Percentiles rank a stretch among this genome's conserved stretches.
Evolutionary conservation across 78 protist genomes (phyloP).

Genomic region (Guillardia theta): DNA sequence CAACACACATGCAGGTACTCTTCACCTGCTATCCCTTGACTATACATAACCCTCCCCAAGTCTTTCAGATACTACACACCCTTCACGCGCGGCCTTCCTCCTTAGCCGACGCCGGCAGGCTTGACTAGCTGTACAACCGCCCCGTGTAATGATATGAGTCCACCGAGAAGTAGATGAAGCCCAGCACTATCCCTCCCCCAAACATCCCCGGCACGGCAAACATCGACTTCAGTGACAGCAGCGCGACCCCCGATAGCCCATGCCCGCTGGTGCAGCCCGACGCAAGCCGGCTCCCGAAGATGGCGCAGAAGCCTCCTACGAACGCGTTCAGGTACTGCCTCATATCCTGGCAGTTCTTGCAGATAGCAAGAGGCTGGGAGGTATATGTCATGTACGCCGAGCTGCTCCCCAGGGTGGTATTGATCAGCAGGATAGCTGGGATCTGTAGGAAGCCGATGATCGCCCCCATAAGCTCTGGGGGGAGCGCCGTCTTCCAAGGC

Average conservation of each 20-base stretch:
- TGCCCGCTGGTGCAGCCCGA: conserved; percentile 23
- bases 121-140: too few species aligned
- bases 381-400: background rate
- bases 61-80: too few species aligned
- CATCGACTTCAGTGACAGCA: background rate
- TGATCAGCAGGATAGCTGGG: background rate
- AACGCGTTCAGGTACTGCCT: background rate
- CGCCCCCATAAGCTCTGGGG: background rate
- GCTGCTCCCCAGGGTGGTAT: background rate
- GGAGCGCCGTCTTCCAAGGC: background rate
- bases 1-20: too few species aligned
- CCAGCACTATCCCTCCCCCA: background rate
- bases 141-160: too few species aligned
- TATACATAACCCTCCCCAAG: too few species aligned
- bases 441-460: background rate
- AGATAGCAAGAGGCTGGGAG: background rate
- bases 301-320: background rate
- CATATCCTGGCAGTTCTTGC: background rate
- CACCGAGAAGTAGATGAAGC: background rate
- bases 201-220: background rate
- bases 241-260: background rate
- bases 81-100: too few species aligned
- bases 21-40: too few species aligned
- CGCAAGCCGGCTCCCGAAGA: conserved; percentile 18
- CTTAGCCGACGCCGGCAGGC: too few species aligned